Percentiles rank a stretch among this genome's conserved stretches.
Conservation (phyloP, 164 flowering plant species). For the Tetrastigma voinierianum region DNA sequence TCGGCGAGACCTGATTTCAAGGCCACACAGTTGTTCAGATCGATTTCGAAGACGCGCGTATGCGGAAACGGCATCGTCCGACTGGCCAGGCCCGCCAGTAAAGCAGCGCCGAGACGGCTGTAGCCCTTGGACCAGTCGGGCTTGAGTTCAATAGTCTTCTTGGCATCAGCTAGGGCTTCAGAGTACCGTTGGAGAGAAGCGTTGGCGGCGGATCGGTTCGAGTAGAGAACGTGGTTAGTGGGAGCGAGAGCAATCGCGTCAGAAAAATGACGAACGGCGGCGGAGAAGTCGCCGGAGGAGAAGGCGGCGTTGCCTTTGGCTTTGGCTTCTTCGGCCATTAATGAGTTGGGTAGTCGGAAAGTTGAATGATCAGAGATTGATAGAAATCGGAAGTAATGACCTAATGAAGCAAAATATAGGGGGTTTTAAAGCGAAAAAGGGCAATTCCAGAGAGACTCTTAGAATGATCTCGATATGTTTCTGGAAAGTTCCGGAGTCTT, state of each 20-base stretch:
- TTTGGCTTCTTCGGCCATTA: conserved; percentile 94
- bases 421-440: no score
- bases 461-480: no score
- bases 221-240: conserved; percentile 87
- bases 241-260: conserved; percentile 84
- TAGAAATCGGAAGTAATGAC: no score
- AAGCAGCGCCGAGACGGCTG: conserved; percentile 90
- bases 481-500: no score
- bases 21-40: conserved; percentile 77
- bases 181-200: conserved; percentile 74
- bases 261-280: conserved; percentile 72
- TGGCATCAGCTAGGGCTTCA: conserved; percentile 73
- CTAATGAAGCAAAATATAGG: background rate
- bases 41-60: conserved; percentile 76
- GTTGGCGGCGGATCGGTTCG: conserved; percentile 94
- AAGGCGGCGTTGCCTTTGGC: conserved; percentile 98
- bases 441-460: background rate
- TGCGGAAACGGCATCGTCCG: conserved; percentile 64
- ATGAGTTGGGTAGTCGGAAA: background rate
- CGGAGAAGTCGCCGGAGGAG: conserved; percentile 60
- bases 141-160: conserved; percentile 82
- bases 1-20: conserved; percentile 78
- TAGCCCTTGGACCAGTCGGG: conserved; percentile 93
- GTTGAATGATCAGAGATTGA: background rate
- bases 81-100: conserved; percentile 51